Evolutionary conservation across 176 grass and related monocot genomes (phyloP).

Genomic region (Alopecurus myosuroides): DNA sequence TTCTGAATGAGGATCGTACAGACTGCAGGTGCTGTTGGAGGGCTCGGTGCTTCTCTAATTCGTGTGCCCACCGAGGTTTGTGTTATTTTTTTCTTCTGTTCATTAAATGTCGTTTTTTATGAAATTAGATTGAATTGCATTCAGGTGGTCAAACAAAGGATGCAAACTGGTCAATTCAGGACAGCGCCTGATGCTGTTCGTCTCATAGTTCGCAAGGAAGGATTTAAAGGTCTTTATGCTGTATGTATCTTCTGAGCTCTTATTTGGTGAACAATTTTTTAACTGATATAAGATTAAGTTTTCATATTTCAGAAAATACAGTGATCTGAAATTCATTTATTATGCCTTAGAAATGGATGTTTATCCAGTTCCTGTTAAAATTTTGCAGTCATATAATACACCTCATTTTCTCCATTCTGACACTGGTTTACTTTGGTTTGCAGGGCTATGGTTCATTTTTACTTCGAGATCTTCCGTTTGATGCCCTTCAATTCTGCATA

Average conservation of each 20-base stretch:
- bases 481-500: too few relatives aligned
- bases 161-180: slow-evolving; percentile 84
- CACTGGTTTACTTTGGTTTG: slow-evolving; percentile 5
- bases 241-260: slow-evolving; percentile 46
- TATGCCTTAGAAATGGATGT: neutral
- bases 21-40: too few relatives aligned
- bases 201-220: slow-evolving; percentile 81
- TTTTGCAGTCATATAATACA: neutral
- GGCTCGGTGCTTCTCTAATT: slow-evolving; percentile 72
- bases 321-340: neutral
- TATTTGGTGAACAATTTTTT: neutral
- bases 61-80: slow-evolving; percentile 93
- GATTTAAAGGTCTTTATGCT: slow-evolving; percentile 76
- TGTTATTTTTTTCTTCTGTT: neutral
- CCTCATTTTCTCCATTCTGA: neutral
- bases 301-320: too few relatives aligned
- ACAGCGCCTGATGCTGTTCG: slow-evolving; percentile 70
- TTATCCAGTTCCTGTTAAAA: neutral
- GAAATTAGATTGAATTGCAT: neutral
- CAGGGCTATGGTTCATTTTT: slow-evolving; percentile 95
- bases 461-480: too few relatives aligned
- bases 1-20: too few relatives aligned
- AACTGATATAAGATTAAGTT: neutral
- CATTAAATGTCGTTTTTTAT: neutral
- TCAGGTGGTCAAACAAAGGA: slow-evolving; percentile 94